A percentile compares a stretch with the other conserved stretches of the same genome.
Conservation (phyloP, 2,329 filamentous ascomycete species). For the Blastomyces gilchristii region DNA sequence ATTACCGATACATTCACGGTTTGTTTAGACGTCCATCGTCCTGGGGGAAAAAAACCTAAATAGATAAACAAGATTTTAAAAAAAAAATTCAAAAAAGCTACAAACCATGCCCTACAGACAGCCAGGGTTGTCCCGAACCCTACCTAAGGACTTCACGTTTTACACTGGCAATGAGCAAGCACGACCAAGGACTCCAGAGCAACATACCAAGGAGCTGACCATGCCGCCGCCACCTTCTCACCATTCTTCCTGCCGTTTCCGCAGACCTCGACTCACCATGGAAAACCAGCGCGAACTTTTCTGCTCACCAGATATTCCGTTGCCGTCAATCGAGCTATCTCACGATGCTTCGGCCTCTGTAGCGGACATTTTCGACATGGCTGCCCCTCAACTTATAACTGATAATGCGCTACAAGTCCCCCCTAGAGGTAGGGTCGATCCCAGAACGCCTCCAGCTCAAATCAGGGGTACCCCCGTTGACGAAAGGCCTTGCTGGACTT, state of each 20-base stretch:
- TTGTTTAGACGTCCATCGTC: background rate
- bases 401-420: constrained; percentile 33
- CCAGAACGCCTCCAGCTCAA: constrained; percentile 38
- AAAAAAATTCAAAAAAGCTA: background rate
- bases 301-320: constrained; percentile 29
- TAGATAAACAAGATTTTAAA: background rate
- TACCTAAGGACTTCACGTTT: constrained; percentile 40
- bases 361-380: constrained; percentile 12
- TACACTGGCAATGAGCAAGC: constrained; percentile 25
- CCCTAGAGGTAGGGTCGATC: constrained; percentile 27
- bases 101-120: constrained; percentile 30
- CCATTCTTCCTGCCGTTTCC: constrained; percentile 34
- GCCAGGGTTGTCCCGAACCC: constrained; percentile 34
- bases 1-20: constrained; percentile 1
- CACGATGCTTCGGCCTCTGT: constrained; percentile 9
- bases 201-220: constrained; percentile 29
- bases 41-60: background rate
- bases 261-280: constrained; percentile 32
- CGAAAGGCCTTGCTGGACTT: constrained; percentile 24
- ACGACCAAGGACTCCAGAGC: constrained; percentile 36
- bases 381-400: constrained; percentile 19
- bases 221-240: constrained; percentile 39
- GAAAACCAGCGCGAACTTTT: constrained; percentile 26
- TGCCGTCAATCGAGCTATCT: constrained; percentile 37
- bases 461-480: constrained; percentile 32